A percentile compares a stretch with the other conserved stretches of the same genome.
phyloP scores from a whole-genome alignment of 176 grass and related monocot genomes.

The Lolium rigidum region DNA sequence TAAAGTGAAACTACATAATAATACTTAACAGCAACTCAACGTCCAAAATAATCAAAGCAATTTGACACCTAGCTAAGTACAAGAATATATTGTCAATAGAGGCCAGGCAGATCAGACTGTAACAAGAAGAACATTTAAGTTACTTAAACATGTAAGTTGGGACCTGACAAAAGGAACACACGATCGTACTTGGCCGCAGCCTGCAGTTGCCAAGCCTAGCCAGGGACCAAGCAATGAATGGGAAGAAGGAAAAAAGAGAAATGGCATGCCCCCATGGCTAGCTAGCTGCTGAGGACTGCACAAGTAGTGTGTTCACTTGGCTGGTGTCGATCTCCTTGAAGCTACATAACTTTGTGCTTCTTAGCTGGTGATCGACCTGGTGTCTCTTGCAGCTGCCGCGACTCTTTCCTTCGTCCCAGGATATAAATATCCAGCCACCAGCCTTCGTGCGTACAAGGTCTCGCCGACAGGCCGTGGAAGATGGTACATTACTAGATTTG shows the following conservation, averaged over 20 bases:
- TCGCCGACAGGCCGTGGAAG: not conserved
- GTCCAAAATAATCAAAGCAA: slow-evolving; percentile 21
- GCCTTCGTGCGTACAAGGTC: not conserved
- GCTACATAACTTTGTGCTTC: not conserved
- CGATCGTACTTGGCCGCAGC: not conserved
- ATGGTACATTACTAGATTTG: not conserved
- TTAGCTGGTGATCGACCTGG: not conserved
- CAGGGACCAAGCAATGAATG: not conserved
- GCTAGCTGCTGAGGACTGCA: not conserved
- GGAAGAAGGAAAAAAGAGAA: not conserved
- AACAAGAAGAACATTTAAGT: slow-evolving; percentile 24
- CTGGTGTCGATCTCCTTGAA: not conserved
- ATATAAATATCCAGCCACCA: not conserved
- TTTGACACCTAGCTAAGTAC: slow-evolving; percentile 19
- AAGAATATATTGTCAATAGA: slow-evolving; percentile 9
- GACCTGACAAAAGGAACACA: not conserved
- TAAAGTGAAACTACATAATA: not conserved
- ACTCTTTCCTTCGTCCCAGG: not conserved
- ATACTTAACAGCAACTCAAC: not conserved
- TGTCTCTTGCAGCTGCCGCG: not conserved
- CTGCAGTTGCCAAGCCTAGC: not conserved
- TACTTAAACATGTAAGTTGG: slow-evolving; percentile 25
- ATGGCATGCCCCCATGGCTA: not conserved
- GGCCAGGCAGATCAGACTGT: slow-evolving; percentile 24
- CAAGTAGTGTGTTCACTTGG: not conserved